Base-by-base conservation (phyloP, 179 eudicot species). In the Drosera spatulata region DNA sequence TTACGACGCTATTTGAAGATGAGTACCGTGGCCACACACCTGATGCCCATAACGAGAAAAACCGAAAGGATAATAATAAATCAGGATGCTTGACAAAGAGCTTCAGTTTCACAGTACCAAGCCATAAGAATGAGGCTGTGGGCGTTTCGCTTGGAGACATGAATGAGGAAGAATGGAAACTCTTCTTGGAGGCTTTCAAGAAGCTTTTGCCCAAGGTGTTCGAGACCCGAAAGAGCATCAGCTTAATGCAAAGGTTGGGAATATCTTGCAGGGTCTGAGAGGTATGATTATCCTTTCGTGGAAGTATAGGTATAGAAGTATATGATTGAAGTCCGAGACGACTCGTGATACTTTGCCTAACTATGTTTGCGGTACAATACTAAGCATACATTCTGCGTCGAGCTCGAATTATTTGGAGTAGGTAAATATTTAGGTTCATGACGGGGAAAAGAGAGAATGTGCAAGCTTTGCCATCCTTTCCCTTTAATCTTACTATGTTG, bases 101-200 rank as follows among this genome's bases (percentile, higher is more conserved):
- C 67, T 15, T 71, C 60, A 86, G 84, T 63, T 89, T 75, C 42
- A 70, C 86, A 2, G 82, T 60, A 8, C 71, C 78, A 4, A 73
- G 80, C 2, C 63, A 71, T 38, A 72, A 66, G 54, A 64, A 67
- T 22, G 91, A 91, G 51, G 69, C 68, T 1, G 82, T 69, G 62
- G 82, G 75, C 14, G 73, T 79, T 41, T 77, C 80, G 5, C 79
- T 93, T 3, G 84, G 77, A 42, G 86, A 81, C 41, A 64, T 89
- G 76, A 67, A 76, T 10, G 74, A 81, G 56, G 76, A 65, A 5
- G 82, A 79, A 58, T 93, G 99, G 95, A 68, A 71, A 44, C 47
- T 70, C 46, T 93, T 88, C 77, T 77, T 93, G 58, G 88, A 77
- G 55, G 58, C 59, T 73, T 80, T 88, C 12, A 78, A 89, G 52